Percentiles rank a stretch among this genome's conserved stretches.
phyloP scores from a whole-genome alignment of 495 filamentous ascomycete genomes.

The Opeltia flavorubescens region DNA sequence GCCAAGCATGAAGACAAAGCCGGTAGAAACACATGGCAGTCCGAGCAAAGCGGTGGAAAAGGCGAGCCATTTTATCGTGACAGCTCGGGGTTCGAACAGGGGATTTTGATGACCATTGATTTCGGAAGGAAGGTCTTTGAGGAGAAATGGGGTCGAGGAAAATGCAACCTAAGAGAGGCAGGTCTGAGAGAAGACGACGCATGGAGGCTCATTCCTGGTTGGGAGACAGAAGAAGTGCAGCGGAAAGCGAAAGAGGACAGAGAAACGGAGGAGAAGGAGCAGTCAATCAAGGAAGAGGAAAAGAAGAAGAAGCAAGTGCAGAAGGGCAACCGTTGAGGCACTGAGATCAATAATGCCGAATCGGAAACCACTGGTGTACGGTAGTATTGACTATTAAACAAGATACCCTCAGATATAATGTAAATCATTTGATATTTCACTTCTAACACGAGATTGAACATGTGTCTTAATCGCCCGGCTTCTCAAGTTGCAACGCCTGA shows the following conservation, averaged over 20 bases:
- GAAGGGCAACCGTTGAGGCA: background rate
- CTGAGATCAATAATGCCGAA: background rate
- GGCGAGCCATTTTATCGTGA: conserved; percentile 49
- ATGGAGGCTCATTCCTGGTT: conserved; percentile 22
- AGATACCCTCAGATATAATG: too few relatives aligned
- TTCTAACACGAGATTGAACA: too few relatives aligned
- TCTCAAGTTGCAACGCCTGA: too few relatives aligned
- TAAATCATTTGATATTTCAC: too few relatives aligned
- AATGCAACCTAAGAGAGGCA: conserved; percentile 32
- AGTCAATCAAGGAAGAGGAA: conserved; percentile 9
- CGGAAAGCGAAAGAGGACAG: conserved; percentile 1
- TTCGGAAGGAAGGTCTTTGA: conserved; percentile 35
- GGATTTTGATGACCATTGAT: conserved; percentile 37
- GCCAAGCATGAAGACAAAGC: conserved; percentile 19
- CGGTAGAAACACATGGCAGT: conserved; percentile 47
- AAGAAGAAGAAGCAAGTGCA: conserved; percentile 33
- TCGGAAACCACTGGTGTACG: background rate
- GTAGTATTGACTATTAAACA: too few relatives aligned
- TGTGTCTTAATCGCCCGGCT: too few relatives aligned
- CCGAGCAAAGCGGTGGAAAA: conserved; percentile 38
- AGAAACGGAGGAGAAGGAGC: conserved; percentile 7
- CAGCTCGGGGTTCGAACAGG: conserved; percentile 35
- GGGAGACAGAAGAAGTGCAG: conserved; percentile 11
- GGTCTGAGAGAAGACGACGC: conserved; percentile 32
- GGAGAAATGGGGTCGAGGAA: conserved; percentile 43